phyloP scores from a whole-genome alignment of 768 basidiomycete species.

The Leccinum broughii region DNA sequence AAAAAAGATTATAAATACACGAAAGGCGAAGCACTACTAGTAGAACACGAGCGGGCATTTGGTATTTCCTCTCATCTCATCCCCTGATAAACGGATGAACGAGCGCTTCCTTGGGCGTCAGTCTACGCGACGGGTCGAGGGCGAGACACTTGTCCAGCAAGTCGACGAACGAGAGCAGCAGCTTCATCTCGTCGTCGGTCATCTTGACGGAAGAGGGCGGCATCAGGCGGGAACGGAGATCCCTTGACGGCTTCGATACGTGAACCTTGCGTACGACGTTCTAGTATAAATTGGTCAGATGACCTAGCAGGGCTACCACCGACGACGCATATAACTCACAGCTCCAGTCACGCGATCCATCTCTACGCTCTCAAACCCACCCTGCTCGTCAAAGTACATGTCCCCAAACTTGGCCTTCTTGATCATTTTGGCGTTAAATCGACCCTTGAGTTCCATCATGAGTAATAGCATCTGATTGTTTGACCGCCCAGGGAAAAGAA shows the following conservation, averaged over 20 bases:
- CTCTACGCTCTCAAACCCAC: constrained; percentile 82
- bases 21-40: constrained; percentile 8
- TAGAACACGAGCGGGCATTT: constrained; percentile 11
- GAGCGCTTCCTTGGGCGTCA: constrained; percentile 89
- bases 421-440: constrained; percentile 91
- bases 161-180: constrained; percentile 81
- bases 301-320: constrained; percentile 7
- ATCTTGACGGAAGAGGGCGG: constrained; percentile 75
- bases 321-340: constrained; percentile 49
- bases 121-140: constrained; percentile 82
- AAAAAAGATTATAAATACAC: constrained; percentile 28
- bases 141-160: constrained; percentile 87
- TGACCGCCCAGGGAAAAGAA: constrained; percentile 92
- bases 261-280: constrained; percentile 80
- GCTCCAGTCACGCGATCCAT: constrained; percentile 80
- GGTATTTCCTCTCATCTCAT: constrained; percentile 24
- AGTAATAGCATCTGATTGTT: constrained; percentile 98
- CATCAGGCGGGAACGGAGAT: constrained; percentile 80
- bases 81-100: constrained; percentile 83
- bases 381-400: constrained; percentile 91
- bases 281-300: constrained; percentile 43
- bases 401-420: constrained; percentile 93
- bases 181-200: constrained; percentile 86
- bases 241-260: constrained; percentile 78
- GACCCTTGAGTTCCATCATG: constrained; percentile 98